Base-by-base conservation (phyloP, 129 eudicot genomes). In the Silybum marianum region DNA sequence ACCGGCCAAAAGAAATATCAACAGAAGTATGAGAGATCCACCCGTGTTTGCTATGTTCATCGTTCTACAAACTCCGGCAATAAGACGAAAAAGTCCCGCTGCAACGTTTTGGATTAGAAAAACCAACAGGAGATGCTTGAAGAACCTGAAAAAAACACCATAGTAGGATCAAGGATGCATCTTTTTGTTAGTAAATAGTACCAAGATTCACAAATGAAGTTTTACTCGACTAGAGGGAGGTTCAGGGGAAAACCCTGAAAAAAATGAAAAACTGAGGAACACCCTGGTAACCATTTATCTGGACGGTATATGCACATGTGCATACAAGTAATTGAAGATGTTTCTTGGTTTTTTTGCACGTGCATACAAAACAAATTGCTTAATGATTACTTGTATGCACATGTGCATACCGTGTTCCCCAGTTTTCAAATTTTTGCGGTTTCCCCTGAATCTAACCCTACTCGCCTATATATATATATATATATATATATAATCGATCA, bases 21-120 rank as follows among this genome's bases (percentile, higher is more conserved):
- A 88, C 2, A 94, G 88, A 62, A 94, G 86, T 26, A 79, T 8
- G 23, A 94, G 88, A 23, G 91, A 77, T 62, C 98, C 98, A 1
- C 97, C 95, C 1, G 92, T 88, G 80, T 91, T 81, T 9, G 95
- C 92, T 30, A 91, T 85, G 44, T 88, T 88, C 88, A 85, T 88
- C 9, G 95, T 90, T 81, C 97, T 84, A 74, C 98, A 91, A n/a
- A 90, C 32, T 42, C 90, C 97, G 36, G 97, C 94, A 68, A 83
- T 87, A 38, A 91, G 79, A 82, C 97, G 89, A 76, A 91, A 91
- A 7, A 88, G 12, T 4, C 93, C 95, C 36, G 90, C 91, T 2
- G 97, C 97, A 93, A 88, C 89, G 78, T 93, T 93, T 73, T 93
- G 98, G 89, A 88, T 87, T 0, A 84, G 54, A 76, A 93, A 89